phyloP scores from a whole-genome alignment of 352 stramenopile species.

The Globisporangium yorkense region DNA sequence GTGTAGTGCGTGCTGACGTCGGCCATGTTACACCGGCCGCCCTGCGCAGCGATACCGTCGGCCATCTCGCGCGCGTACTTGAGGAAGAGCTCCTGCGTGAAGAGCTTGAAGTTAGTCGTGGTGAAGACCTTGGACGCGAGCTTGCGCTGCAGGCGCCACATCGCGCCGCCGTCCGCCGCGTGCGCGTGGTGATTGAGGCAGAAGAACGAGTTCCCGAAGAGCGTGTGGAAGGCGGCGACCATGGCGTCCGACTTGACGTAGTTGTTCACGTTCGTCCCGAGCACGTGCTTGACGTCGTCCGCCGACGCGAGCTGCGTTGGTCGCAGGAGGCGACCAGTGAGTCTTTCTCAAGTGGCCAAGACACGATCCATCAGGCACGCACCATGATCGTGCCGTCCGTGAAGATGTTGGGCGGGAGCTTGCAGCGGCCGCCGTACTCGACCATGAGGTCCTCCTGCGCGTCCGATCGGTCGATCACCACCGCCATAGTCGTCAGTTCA shows the following conservation, averaged over 20 bases:
- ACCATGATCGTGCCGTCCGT: background rate
- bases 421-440: conserved; percentile 39
- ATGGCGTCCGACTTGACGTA: conserved; percentile 68
- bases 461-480: too few relatives aligned
- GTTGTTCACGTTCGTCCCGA: conserved; percentile 58
- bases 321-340: background rate
- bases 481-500: background rate
- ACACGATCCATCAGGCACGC: background rate
- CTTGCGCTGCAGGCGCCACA: conserved; percentile 72
- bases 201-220: conserved; percentile 68
- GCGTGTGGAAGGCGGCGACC: conserved; percentile 45
- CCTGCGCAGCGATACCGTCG: conserved; percentile 8
- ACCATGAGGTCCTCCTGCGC: conserved; percentile 28
- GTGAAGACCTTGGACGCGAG: conserved; percentile 85
- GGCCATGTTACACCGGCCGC: conserved; percentile 35
- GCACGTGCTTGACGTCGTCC: conserved; percentile 54
- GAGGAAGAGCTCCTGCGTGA: conserved; percentile 37
- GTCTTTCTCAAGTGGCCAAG: background rate
- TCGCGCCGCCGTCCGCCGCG: conserved; percentile 36
- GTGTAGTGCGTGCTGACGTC: conserved; percentile 45
- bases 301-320: conserved; percentile 32
- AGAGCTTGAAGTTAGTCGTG: conserved; percentile 42
- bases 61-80: conserved; percentile 27
- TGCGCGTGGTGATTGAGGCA: conserved; percentile 58
- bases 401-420: conserved; percentile 58